Conservation (phyloP, 305 asterid species). For the Fraxinus baroniana region DNA sequence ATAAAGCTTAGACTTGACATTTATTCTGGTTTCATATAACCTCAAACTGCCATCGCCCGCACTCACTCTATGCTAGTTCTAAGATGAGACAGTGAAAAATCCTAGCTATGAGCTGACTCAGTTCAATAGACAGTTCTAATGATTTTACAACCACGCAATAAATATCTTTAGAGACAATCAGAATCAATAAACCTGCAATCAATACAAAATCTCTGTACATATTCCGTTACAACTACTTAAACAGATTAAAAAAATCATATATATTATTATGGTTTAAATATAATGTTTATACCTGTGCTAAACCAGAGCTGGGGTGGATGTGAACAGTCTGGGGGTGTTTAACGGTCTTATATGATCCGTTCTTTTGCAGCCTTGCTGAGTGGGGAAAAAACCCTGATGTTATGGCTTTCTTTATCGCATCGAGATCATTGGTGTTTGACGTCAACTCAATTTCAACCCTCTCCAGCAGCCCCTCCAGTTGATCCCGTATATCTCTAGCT, state of each 20-base stretch:
- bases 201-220: not conserved
- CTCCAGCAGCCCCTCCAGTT: slow-evolving; percentile 83
- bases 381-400: slow-evolving; percentile 80
- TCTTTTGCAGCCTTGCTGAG: slow-evolving; percentile 79
- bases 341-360: slow-evolving; percentile 76
- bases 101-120: not conserved
- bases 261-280: not conserved
- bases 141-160: not conserved
- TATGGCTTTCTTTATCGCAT: slow-evolving; percentile 73
- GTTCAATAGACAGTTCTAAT: not conserved
- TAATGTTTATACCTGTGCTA: slow-evolving; percentile 44
- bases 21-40: not conserved
- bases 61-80: not conserved
- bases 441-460: slow-evolving; percentile 83
- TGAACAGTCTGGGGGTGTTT: slow-evolving; percentile 81
- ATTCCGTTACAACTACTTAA: not conserved
- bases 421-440: slow-evolving; percentile 61
- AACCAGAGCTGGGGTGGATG: slow-evolving; percentile 90
- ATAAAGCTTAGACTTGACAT: not conserved
- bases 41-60: not conserved
- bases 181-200: not conserved
- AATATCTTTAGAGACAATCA: not conserved
- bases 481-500: slow-evolving; percentile 94
- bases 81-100: not conserved
- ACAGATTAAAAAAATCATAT: not conserved